Conservation (phyloP, 176 grass and related monocot genomes). For the Oropetium thomaeum region DNA sequence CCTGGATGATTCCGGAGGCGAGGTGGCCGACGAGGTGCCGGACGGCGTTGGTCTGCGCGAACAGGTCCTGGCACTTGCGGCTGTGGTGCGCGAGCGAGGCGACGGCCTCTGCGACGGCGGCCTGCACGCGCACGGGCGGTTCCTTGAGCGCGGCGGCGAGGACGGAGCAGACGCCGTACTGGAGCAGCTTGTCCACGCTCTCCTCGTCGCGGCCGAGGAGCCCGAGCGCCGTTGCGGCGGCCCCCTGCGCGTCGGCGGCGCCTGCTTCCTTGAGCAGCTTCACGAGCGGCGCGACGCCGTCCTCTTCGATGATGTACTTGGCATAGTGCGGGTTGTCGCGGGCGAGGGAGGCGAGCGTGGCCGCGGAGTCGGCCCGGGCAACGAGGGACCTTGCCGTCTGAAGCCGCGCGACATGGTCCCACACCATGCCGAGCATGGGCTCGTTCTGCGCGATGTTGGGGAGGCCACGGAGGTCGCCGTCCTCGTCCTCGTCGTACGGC, state of each 20-base stretch:
- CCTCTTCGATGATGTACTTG: constrained; percentile 88
- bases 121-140: constrained; percentile 77
- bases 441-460: constrained; percentile 80
- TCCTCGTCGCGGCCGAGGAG: constrained; percentile 59
- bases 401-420: constrained; percentile 73
- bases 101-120: constrained; percentile 63
- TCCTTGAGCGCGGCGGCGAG: constrained; percentile 73
- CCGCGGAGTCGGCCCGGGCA: constrained; percentile 53
- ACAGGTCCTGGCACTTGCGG: constrained; percentile 60
- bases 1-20: constrained; percentile 76
- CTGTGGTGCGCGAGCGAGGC: constrained; percentile 55
- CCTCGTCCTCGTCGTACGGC: constrained; percentile 22
- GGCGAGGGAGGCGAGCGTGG: constrained; percentile 66
- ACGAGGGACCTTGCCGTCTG: constrained; percentile 51
- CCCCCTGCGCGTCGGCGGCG: constrained; percentile 64
- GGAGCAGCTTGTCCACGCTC: constrained; percentile 51
- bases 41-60: constrained; percentile 65
- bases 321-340: constrained; percentile 65
- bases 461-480: constrained; percentile 47
- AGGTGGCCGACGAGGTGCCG: constrained; percentile 74
- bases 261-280: constrained; percentile 82
- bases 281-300: constrained; percentile 73
- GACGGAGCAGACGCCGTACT: constrained; percentile 61
- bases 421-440: constrained; percentile 64
- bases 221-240: constrained; percentile 64